Base-by-base conservation (phyloP, 2,329 filamentous ascomycete genomes). In the Chaetomiaceae sp. region DNA sequence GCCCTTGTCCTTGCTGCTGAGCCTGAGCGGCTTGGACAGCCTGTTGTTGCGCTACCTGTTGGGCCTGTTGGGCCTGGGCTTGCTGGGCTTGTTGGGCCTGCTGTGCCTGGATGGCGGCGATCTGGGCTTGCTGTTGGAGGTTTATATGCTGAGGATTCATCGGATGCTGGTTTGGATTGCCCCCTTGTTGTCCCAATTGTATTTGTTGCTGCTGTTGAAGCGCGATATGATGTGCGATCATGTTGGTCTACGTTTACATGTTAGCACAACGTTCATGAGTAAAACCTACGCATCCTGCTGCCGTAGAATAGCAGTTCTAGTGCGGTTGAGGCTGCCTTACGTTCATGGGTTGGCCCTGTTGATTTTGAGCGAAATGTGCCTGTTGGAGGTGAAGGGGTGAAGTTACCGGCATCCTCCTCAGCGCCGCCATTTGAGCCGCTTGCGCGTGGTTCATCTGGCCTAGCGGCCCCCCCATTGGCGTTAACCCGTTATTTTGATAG, bases 141-240 rank as follows among this genome's bases (percentile, higher is more conserved):
- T 71, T 71, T 55, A 79, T 66, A 49, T 71, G 72, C 55, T 77
- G 76, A 4, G 73, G 68, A 32, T 69, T 75, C 69, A 80, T 76
- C 49, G 70, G 73, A 23, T 67, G 71, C 56, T 81, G 78, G 18
- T 73, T 74, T 21, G 69, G 73, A 54, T 73, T 71, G 21, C 71
- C 71, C 5, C 64, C 72, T 53, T 67, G 71, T 56, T 71, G 71
- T 65, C 68, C 71, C 65, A 73, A 70, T 58, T 67, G 73, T 61
- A 70, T 69, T 60, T 64, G 71, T 53, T 69, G 67, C 51, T 76
- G 67, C 50, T 77, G 74, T 54, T 77, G 74, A 34, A 77, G 64
- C 10, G 73, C 74, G 34, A 76, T 63, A 44, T 77, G 75, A 41
- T 77, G 75, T 3, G 71, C 75, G 57, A 79, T 66, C 53, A 79